Conservation (phyloP, 345 rosid genomes). For the Firmiana major region DNA sequence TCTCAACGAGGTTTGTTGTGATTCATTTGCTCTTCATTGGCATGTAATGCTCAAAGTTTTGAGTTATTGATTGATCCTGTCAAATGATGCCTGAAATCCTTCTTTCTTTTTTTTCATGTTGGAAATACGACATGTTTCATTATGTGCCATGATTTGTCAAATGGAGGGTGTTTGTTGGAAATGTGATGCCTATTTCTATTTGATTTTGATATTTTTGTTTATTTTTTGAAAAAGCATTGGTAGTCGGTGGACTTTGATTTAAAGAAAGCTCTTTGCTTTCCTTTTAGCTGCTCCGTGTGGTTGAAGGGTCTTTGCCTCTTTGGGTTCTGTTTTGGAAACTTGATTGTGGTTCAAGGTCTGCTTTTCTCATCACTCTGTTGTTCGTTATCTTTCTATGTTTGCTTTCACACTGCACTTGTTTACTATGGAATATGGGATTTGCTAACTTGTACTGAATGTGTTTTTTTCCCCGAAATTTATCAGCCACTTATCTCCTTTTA, state of each 20-base stretch:
- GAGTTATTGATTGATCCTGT: conserved; percentile 20
- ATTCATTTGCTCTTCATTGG: not conserved
- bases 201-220: conserved; percentile 10
- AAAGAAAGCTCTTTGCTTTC: conserved; percentile 16
- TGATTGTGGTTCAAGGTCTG: conserved; percentile 16
- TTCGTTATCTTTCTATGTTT: not conserved
- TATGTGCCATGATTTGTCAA: conserved; percentile 13
- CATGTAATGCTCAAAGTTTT: conserved; percentile 18
- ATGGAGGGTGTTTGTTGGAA: conserved; percentile 13
- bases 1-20: conserved; percentile 24
- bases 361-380: not conserved
- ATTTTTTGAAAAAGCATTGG: conserved; percentile 22
- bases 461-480: not conserved
- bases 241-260: conserved; percentile 25
- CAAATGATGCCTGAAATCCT: not conserved
- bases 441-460: not conserved
- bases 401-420: not conserved
- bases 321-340: not conserved
- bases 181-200: conserved; percentile 13
- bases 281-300: conserved; percentile 11
- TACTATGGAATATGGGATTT: not conserved
- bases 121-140: not conserved
- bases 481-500: not conserved
- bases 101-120: not conserved
- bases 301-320: not conserved